Conservation (phyloP, 441 rosid species). For the Pelargonium citronellum region DNA sequence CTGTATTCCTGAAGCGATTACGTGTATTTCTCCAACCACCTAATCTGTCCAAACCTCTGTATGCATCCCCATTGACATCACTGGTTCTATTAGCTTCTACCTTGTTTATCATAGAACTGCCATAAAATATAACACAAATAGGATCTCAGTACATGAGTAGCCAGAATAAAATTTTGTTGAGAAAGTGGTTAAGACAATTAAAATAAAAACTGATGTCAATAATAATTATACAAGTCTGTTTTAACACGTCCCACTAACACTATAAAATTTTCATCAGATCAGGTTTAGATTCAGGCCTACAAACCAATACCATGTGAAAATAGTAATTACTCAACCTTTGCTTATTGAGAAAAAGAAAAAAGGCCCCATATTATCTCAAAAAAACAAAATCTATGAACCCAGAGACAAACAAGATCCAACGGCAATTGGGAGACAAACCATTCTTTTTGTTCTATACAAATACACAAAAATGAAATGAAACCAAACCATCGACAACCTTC, state of each 20-base stretch:
- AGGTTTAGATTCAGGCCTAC: not conserved
- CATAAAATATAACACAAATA: slow-evolving; percentile 7
- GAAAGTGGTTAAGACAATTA: not conserved
- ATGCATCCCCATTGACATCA: slow-evolving; percentile 28
- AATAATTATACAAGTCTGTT: not conserved
- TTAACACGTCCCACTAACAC: not conserved
- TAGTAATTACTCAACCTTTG: not conserved
- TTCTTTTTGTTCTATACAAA: too few relatives aligned
- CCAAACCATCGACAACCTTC: too few relatives aligned
- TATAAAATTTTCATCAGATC: not conserved
- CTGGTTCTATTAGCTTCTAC: slow-evolving; percentile 25
- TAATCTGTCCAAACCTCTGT: slow-evolving; percentile 9
- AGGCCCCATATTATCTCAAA: not conserved
- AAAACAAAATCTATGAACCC: not conserved
- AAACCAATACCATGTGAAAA: not conserved
- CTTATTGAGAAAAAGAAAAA: not conserved
- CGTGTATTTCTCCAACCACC: slow-evolving; percentile 61
- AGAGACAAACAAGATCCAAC: not conserved
- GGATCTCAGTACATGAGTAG: too few relatives aligned
- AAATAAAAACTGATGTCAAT: not conserved
- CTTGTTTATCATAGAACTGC: slow-evolving; percentile 28
- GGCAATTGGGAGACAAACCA: not conserved
- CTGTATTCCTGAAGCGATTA: slow-evolving; percentile 24
- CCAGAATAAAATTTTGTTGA: too few relatives aligned
- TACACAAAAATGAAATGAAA: too few relatives aligned